Evolutionary conservation across 495 filamentous ascomycete species (phyloP).

Genomic region (Aspergillus bertholletiae): DNA sequence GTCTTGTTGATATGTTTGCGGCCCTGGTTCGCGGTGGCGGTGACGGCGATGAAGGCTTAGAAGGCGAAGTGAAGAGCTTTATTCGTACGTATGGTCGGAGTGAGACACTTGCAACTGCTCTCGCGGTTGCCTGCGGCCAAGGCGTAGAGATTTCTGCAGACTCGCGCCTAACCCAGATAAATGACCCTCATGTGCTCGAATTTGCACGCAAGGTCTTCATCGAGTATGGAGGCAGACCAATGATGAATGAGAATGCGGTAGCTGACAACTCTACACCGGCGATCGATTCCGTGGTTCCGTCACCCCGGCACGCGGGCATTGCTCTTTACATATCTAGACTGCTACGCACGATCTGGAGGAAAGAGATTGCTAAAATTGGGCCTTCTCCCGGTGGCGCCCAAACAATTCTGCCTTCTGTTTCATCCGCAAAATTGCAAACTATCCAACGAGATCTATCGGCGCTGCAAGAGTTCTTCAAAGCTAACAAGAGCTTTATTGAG

Average conservation of each 20-base stretch:
- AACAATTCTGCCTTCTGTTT: slow-evolving; percentile 48
- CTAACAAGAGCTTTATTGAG: slow-evolving; percentile 86
- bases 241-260: slow-evolving; percentile 66
- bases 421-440: slow-evolving; percentile 59
- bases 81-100: slow-evolving; percentile 76
- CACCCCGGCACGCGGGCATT: slow-evolving; percentile 83
- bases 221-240: slow-evolving; percentile 80
- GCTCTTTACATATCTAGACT: slow-evolving; percentile 83
- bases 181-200: slow-evolving; percentile 79
- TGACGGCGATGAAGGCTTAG: slow-evolving; percentile 73
- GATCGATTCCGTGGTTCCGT: slow-evolving; percentile 79
- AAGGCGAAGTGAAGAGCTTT: slow-evolving; percentile 77
- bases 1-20: slow-evolving; percentile 92
- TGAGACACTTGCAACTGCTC: slow-evolving; percentile 82
- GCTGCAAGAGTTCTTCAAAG: slow-evolving; percentile 73
- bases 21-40: slow-evolving; percentile 66
- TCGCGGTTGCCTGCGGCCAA: slow-evolving; percentile 95
- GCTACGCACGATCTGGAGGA: slow-evolving; percentile 81
- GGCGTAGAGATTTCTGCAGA: slow-evolving; percentile 73
- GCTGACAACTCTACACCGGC: slow-evolving; percentile 56
- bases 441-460: slow-evolving; percentile 79
- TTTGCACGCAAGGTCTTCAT: slow-evolving; percentile 83
- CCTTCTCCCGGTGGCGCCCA: slow-evolving; percentile 56
- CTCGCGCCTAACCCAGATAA: slow-evolving; percentile 61
- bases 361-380: slow-evolving; percentile 52